Base-by-base conservation (phyloP, 2,329 filamentous ascomycete species). In the Diaporthe citrichinensis region DNA sequence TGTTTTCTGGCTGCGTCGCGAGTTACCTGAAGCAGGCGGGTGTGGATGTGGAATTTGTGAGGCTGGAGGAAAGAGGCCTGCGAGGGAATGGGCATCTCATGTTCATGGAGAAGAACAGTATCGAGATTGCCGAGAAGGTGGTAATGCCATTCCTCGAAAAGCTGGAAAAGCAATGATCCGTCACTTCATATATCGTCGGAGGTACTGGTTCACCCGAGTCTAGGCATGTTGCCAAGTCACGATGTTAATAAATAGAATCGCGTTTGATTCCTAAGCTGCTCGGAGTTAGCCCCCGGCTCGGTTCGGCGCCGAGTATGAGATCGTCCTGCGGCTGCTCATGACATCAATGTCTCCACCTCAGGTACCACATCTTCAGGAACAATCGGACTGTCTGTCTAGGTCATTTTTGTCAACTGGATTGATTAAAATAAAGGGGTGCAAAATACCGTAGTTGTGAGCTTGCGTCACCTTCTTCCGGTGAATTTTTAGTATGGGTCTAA, bases 61-160 rank as follows among this genome's bases (percentile, higher is more conserved):
- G 87, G 76, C 80, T 88, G 36, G 81, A 75, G 14, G 81, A 86
- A 44, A 78, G 79, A 8, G 85, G 84, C 4, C 83, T 88, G 34
- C 76, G 80, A 51, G 87, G 87, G 10, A 88, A 88, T 74, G 86
- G 85, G 0, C 87, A 88, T 79, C 84, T 88, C 83, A 83, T 86
- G 72, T 87, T 88, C 76, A 80, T 88, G 81, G 87, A 88, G 81
- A 84, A 83, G 81, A 89, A 89, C 78, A 88, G 84, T 72, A 79
- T 84, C 75, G 77, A 83, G 57, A 85, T 88, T 10, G 74, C 71
- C 3, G 49, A 55, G n/a, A 7, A 69, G 49, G 65, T 69, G n/a
- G 34, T 69, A 2, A 28, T 55, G n/a, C 65, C 65, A 0, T 69
- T 69, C 12, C 34, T 69, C 2, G 34, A 53, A 7, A 41, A 15